phyloP scores from a whole-genome alignment of 1,139 yeast species.

The Pichia sorboxylosa region DNA sequence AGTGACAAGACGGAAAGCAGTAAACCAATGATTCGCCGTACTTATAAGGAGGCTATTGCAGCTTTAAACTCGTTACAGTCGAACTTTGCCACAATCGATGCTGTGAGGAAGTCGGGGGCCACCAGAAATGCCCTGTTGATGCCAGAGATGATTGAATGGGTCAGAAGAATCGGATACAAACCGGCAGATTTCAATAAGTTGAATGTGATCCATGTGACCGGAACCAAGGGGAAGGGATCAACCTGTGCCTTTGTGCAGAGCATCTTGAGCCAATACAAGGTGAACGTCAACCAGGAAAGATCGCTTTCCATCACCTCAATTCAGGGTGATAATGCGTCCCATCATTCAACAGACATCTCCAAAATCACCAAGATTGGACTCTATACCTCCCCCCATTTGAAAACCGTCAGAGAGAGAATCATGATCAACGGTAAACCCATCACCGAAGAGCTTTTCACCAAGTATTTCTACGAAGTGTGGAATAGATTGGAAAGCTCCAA shows the following conservation, averaged over 20 bases:
- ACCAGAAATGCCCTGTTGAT: constrained; percentile 56
- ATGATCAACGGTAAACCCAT: constrained; percentile 82
- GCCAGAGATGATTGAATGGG: constrained; percentile 84
- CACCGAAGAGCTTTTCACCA: constrained; percentile 65
- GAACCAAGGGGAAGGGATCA: constrained; percentile 97
- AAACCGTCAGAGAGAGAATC: constrained; percentile 85
- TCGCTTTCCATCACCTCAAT: constrained; percentile 3
- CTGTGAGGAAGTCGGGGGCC: constrained; percentile 55
- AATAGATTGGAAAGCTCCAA: constrained; percentile 45
- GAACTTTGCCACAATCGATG: constrained; percentile 82
- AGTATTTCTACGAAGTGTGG: constrained; percentile 91
- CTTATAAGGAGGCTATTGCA: constrained; percentile 57
- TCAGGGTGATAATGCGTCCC: constrained; percentile 5
- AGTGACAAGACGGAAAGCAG: no score
- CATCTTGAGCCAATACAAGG: constrained; percentile 52
- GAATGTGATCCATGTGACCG: constrained; percentile 85
- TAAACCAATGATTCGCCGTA: constrained; percentile 19
- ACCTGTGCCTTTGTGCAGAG: constrained; percentile 92
- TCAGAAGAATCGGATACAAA: constrained; percentile 76
- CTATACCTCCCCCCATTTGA: constrained; percentile 91
- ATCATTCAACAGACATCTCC: constrained; percentile 8
- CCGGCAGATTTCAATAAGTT: constrained; percentile 57
- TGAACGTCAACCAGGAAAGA: constrained; percentile 8
- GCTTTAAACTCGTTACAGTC: constrained; percentile 84
- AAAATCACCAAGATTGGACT: constrained; percentile 58